Base-by-base conservation (phyloP, 140 eudicot genomes). In the Ambrosia hybrid region DNA sequence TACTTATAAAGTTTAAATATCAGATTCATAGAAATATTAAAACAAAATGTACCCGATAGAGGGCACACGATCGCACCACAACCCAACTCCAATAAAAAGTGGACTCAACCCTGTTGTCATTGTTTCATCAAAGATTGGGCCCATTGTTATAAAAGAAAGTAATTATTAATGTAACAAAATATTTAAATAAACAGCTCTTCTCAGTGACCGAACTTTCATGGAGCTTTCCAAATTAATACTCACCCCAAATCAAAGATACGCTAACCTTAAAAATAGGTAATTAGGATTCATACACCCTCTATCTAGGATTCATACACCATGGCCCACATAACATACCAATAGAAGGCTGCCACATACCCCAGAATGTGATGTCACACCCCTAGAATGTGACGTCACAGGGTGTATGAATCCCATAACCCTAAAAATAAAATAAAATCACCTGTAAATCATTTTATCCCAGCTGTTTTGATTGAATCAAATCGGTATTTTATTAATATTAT, bases 171-270 rank as follows among this genome's bases (percentile, higher is more conserved):
- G 36, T 16, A 10, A 1, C 34, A 10, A 33, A 51, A 10, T 3
- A 21, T 36, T 3, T 38, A 26, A 17, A 21, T 38, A 11, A 59
- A 65, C 55, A 57, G 49, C 71, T 21, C 26, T 21, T 21, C 26
- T 58, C 72, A 65, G 67, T 68, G 15, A 76, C 86, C 66, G 82
- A 74, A 81, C 75, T 78, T 74, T 81, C 85, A 84, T 81, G 79
- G 81, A 43, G 58, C 74, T 77, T 80, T 77, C 77, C 41, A 37
- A 59, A 48, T n/a, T 57, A 56, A 52, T 45, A 68, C 45, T 39
- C 15, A 26, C 59, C 48, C 48, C 67, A 55, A 52, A 11, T 60
- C 63, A 52, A 69, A 72, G 82, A 80, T 75, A 68, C 70, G 45
- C 3, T 45, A 67, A 33, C 45, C 21, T 21, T 21, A 33, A 17